Base-by-base conservation (phyloP, 2,329 filamentous ascomycete genomes). In the Diaporthe caulivora region DNA sequence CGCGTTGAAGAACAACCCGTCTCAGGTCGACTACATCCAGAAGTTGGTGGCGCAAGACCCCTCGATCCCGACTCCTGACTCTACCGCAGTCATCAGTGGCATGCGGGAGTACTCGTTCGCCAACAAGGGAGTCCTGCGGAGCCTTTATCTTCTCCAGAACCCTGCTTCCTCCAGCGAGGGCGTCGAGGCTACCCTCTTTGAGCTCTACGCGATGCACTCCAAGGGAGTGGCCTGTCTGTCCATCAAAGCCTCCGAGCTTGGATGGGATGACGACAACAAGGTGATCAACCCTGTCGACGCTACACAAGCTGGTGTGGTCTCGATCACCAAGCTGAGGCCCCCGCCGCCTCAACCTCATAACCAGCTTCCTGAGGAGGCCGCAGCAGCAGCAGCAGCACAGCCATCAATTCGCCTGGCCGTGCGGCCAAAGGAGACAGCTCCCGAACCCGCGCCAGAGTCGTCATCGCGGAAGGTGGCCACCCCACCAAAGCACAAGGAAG, bases 151-250 rank as follows among this genome's bases (percentile, higher is more conserved):
- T 79, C 89, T 98, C 34, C 91, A 92, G 79, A 92, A 88, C 77
- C 91, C 93, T 44, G 90, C 92, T 71, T 89, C 91, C 75, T 84
- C 88, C 9, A 87, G 91, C 74, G 89, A 90, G 51, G 87, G 87
- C 31, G 92, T 93, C 29, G 93, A 97, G 76, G 90, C 91, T 21
- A 91, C 92, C 0, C 85, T 98, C 18, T 98, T 99, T 79, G 97
- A 99, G 85, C 88, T 99, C 13, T 99, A 99, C 81, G 93, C 95
- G 42, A 97, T 98, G 93, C 96, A 99, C 83, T 98, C 97, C 15
- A 97, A 95, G 84, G 97, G 97, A 75, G 95, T 98, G n/a, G 95
- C 95, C 24, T 96, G 94, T 78, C 82, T 98, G 70, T 92, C 92
- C 76, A 91, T 99, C 81, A 96, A 93, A 82, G 94, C 96, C 81